These are phyloP conservation scores for Pterocarpus macrocarpus DNA, from an alignment of 306 rosid species.

Conservation along the genomic window DNA sequence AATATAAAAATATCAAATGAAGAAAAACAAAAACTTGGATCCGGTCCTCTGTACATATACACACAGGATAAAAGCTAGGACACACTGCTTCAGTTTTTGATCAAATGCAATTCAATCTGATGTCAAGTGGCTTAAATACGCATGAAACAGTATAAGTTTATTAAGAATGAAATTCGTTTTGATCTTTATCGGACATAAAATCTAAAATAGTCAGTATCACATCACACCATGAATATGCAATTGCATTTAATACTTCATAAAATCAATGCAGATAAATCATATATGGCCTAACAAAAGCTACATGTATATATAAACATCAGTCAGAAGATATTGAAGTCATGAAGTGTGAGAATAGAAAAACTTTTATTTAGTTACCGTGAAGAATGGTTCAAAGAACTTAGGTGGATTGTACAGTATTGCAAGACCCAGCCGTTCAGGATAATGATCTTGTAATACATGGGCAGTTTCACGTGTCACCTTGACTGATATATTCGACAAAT, in stretches of 20 bases:
- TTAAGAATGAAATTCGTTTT: background rate
- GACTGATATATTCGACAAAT: conserved; percentile 77
- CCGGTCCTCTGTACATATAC: background rate
- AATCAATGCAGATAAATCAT: conserved; percentile 27
- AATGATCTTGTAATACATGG: conserved; percentile 82
- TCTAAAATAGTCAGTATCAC: conserved; percentile 29
- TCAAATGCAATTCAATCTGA: conserved; percentile 15
- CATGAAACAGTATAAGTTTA: conserved; percentile 3
- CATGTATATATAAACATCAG: conserved; percentile 6
- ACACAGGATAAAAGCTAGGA: background rate
- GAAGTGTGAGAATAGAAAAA: conserved; percentile 4
- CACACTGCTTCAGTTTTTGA: conserved; percentile 30
- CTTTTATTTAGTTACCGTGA: conserved; percentile 58
- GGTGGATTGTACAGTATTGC: conserved; percentile 91
- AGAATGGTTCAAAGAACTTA: conserved; percentile 91
- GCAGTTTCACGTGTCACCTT: conserved; percentile 89
- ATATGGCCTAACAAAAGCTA: conserved; percentile 10
- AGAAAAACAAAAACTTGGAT: conserved; percentile 19
- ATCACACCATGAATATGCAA: conserved; percentile 15
- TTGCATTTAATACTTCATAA: conserved; percentile 15
- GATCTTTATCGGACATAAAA: conserved; percentile 17
- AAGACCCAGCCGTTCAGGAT: conserved; percentile 91
- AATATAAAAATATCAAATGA: background rate
- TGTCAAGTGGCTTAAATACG: conserved; percentile 28
- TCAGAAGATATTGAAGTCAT: conserved; percentile 19